Conservation (phyloP, 2,329 filamentous ascomycete species). For the Cladosporium austrohemisphaericum region DNA sequence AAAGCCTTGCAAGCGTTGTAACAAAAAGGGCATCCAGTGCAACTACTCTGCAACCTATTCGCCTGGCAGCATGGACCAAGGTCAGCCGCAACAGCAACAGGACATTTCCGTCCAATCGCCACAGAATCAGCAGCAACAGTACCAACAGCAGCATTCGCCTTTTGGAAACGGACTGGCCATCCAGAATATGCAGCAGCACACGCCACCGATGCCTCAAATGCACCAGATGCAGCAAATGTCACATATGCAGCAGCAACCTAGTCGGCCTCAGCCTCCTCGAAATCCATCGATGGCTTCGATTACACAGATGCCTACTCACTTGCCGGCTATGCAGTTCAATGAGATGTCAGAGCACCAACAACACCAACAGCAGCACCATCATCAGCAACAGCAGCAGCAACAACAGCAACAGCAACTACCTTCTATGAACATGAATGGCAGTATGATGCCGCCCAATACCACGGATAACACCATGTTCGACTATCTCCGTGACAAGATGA, state of each 20-base stretch:
- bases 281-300: slow-evolving; percentile 7
- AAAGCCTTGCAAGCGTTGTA: slow-evolving; percentile 52
- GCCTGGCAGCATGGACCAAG: slow-evolving; percentile 13
- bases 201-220: slow-evolving; percentile 13
- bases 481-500: slow-evolving; percentile 34
- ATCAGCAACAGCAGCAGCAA: slow-evolving; percentile 14
- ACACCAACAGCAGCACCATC: slow-evolving; percentile 17
- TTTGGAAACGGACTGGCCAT: slow-evolving; percentile 13
- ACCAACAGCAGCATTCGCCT: slow-evolving; percentile 23
- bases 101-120: slow-evolving; percentile 3
- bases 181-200: slow-evolving; percentile 12
- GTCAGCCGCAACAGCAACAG: slow-evolving; percentile 21
- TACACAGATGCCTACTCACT: slow-evolving; percentile 9
- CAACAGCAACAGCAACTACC: slow-evolving; percentile 20
- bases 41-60: slow-evolving; percentile 29
- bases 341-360: slow-evolving; percentile 21
- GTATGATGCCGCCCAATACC: slow-evolving; percentile 30
- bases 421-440: slow-evolving; percentile 25
- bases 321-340: slow-evolving; percentile 23
- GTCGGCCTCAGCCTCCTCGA: not conserved
- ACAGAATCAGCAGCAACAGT: slow-evolving; percentile 15
- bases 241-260: slow-evolving; percentile 22
- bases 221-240: slow-evolving; percentile 24
- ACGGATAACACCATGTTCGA: slow-evolving; percentile 31
- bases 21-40: slow-evolving; percentile 47